phyloP scores from a whole-genome alignment of 192 early-diverging fungal genomes.

The Linnemannia schmuckeri region DNA sequence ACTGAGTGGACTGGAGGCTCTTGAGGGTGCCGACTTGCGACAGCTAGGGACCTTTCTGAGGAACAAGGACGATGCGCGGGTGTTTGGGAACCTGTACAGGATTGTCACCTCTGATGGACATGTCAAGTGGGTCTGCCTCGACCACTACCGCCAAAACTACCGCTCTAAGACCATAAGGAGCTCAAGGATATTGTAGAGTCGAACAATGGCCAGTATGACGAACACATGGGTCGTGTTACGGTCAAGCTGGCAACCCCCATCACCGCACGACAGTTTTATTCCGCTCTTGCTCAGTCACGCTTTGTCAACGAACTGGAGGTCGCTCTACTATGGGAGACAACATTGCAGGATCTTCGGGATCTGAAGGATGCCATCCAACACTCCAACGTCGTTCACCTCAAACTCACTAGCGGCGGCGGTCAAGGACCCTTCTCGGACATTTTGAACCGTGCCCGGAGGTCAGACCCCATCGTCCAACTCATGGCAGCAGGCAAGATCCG shows the following conservation, averaged over 20 bases:
- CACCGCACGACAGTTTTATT: constrained; percentile 11
- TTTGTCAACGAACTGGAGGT: constrained; percentile 8
- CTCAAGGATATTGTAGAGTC: constrained; percentile 9
- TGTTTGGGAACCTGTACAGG: constrained; percentile 21
- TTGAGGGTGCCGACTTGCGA: constrained; percentile 20
- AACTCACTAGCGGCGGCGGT: neutral
- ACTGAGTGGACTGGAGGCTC: neutral
- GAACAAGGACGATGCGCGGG: constrained; percentile 4
- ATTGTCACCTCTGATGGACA: constrained; percentile 22
- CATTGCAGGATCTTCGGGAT: constrained; percentile 4
- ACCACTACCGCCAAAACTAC: constrained; percentile 27
- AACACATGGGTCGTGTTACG: constrained; percentile 3
- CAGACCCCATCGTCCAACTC: constrained; percentile 13
- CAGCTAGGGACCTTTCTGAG: constrained; percentile 10
- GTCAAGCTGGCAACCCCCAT: neutral
- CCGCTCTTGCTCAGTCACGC: constrained; percentile 1
- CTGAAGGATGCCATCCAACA: neutral
- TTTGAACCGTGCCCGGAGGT: constrained; percentile 4
- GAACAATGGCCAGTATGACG: constrained; percentile 2
- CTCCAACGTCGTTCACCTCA: constrained; percentile 3
- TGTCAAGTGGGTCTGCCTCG: constrained; percentile 34
- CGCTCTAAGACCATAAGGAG: neutral
- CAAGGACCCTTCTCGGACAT: neutral
- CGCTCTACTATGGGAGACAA: neutral
- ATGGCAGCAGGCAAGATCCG: constrained; percentile 14